Base-by-base conservation (phyloP, 495 filamentous ascomycete species). In the Penicillium dipodomyicola region DNA sequence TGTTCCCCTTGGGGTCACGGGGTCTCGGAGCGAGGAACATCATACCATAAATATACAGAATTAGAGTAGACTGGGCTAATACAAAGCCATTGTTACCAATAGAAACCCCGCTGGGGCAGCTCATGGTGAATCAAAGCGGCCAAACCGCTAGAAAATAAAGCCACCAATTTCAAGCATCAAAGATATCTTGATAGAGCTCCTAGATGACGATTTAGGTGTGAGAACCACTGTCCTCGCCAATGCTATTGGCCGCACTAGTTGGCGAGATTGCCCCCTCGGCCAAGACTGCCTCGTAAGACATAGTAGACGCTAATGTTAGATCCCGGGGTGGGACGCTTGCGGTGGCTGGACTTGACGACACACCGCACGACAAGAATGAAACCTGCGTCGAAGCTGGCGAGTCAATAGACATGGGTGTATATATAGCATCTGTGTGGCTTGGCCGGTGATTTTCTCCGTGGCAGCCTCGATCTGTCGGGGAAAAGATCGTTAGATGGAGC, bases 211-310 rank as follows among this genome's bases (percentile, higher is more conserved):
- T 45, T 27, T 46, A 32, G 14, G 47, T 20, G n/a, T 44, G 45
- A 20, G 35, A 47, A 41, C 30, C 29, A 35, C 49, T 40, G 32
- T 43, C 33, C 20, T 59, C 29, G 22, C n/a, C 29, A 5, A n/a
- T 37, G 46, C 29, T 46, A 42, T 59, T 51, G 35, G 35, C 35
- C 44, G 14, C 19, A 23, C n/a, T 33, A 23, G 42, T 29, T 17
- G 56, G 45, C 46, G 56, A 62, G 22, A 45, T 45, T 22, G 33
- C 45, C 39, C 41, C 29, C 35, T 44, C 47, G 52, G 59, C 62
- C 57, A 65, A 56, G 54, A 43, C 54, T 35, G 57, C 56, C 54
- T 68, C 63, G 63, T 68, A 54, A 64, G 56, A 66, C 60, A 41
- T 33, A 23, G 60, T 64, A 7, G 53, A 54, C 58, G 63, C 63